Evolutionary conservation across 495 filamentous ascomycete genomes (phyloP), one percentile per base, ranked within the genome.

Genomic region (Choiromyces venosus): DNA sequence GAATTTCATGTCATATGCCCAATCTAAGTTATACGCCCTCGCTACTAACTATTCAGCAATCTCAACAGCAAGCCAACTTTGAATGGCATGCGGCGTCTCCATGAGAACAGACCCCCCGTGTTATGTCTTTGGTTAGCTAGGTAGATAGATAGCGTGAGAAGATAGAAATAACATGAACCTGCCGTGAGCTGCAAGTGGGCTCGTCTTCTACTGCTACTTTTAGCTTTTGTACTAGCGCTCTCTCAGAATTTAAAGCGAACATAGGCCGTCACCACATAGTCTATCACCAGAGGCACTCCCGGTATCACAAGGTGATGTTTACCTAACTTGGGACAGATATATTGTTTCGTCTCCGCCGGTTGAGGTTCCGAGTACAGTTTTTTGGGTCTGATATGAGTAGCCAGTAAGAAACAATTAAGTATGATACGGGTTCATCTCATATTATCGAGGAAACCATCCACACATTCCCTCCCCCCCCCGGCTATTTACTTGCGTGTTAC

Each of bases 401-500:
- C 75, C 75, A 77, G 76, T 77, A 73, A 77, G 42, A 33, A 42
- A 35, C 37, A 65, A 35, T 40, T 44, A 44, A 74, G 67, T 39
- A n/a, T n/a, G n/a, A n/a, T n/a, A 75, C 44, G n/a, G 69, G 75
- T 77, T 77, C 75, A 77, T 77, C 75, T 77, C 75, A 77, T 77
- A 77, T 56, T 56, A 56, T 77, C 69, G 74, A 72, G 69, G 37
- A 66, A 71, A 61, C 42, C 75, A 36, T 65, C 66, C 72, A 76
- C 75, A 75, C 68, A 69, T 66, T 64, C 75, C 75, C 71, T 72
- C 74, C 73, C 44, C 75, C 75, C 71, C 75, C 74, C 73, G 72
- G 74, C 68, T 76, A 75, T 75, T 76, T 64, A 72, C 65, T 74
- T 56, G 52, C 52, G 52, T 56, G 52, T 56, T 65, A 65, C 72